Conservation (phyloP, 2,329 filamentous ascomycete species). For the Coccinonectria pachysandricola region DNA sequence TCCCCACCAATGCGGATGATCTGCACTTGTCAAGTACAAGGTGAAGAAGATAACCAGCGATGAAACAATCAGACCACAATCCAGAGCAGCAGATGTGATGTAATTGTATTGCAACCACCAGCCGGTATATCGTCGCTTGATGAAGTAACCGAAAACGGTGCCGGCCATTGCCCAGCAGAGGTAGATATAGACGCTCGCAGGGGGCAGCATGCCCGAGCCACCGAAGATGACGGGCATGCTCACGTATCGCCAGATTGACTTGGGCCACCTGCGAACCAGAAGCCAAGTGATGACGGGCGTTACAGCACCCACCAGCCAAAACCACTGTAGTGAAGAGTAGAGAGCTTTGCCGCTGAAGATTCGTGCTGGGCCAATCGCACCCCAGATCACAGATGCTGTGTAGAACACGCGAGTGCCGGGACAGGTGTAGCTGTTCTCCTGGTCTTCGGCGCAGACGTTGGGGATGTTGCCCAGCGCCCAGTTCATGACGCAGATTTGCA, state of each 20-base stretch:
- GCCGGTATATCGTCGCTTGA: constrained; percentile 53
- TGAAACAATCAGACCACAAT: constrained; percentile 55
- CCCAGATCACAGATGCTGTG: constrained; percentile 63
- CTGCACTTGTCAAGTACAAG: constrained; percentile 47
- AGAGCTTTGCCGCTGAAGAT: constrained; percentile 56
- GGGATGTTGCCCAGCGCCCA: constrained; percentile 54
- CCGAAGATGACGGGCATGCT: constrained; percentile 60
- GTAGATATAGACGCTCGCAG: constrained; percentile 61
- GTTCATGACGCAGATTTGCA: constrained; percentile 56
- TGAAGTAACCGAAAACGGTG: constrained; percentile 56
- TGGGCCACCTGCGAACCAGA: constrained; percentile 50
- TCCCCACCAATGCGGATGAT: constrained; percentile 52
- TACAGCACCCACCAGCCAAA: constrained; percentile 57
- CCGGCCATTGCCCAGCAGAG: constrained; percentile 61
- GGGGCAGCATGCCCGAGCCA: constrained; percentile 52
- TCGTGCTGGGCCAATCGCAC: constrained; percentile 58
- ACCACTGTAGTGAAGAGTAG: constrained; percentile 57
- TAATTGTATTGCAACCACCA: constrained; percentile 79
- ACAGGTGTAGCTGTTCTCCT: constrained; percentile 48
- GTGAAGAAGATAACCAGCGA: constrained; percentile 63
- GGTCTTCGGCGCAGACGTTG: constrained; percentile 44
- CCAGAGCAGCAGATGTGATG: constrained; percentile 59
- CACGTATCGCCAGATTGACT: constrained; percentile 52
- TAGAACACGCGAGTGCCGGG: constrained; percentile 48
- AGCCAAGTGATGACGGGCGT: constrained; percentile 55